Percentiles rank a stretch among this genome's conserved stretches.
phyloP scores from a whole-genome alignment of 176 grass and related monocot genomes.

The Lolium perenne region DNA sequence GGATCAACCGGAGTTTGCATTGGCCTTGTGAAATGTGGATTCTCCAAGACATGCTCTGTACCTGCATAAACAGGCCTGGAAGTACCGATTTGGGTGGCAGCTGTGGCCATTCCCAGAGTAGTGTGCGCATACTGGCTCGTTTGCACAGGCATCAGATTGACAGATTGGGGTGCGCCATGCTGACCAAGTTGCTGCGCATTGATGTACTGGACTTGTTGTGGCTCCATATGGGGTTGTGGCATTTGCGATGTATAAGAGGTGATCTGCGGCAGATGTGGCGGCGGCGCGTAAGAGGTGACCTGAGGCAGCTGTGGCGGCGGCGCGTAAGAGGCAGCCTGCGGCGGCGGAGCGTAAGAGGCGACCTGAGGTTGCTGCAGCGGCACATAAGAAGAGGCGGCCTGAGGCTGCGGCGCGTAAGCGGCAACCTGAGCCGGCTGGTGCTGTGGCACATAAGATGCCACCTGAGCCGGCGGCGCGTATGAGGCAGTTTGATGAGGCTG shows the following conservation, averaged over 20 bases:
- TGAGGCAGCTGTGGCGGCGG: slow-evolving; percentile 43
- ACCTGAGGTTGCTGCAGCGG: slow-evolving; percentile 41
- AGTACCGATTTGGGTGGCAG: slow-evolving; percentile 29
- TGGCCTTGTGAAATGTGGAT: slow-evolving; percentile 44
- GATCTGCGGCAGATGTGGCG: slow-evolving; percentile 18
- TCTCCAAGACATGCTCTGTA: slow-evolving; percentile 51
- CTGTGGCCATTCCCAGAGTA: slow-evolving; percentile 4
- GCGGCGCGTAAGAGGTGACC: slow-evolving; percentile 43
- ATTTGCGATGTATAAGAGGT: slow-evolving; percentile 50
- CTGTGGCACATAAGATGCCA: slow-evolving; percentile 31
- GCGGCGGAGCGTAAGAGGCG: slow-evolving; percentile 49
- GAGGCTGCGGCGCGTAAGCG: slow-evolving; percentile 47
- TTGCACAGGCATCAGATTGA: slow-evolving; percentile 59
- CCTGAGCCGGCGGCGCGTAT: slow-evolving; percentile 38
- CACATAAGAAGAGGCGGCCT: slow-evolving; percentile 38
- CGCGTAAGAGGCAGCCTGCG: slow-evolving; percentile 43
- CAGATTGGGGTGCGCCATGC: slow-evolving; percentile 40
- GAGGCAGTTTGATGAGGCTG: slow-evolving; percentile 42
- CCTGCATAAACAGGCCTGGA: slow-evolving; percentile 48
- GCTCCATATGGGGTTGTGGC: slow-evolving; percentile 60
- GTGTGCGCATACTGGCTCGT: slow-evolving; percentile 56
- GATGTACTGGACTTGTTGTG: slow-evolving; percentile 70
- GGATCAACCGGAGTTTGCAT: slow-evolving; percentile 57
- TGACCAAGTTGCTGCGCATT: slow-evolving; percentile 63
- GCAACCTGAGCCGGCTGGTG: slow-evolving; percentile 46